Evolutionary conservation across 148 eudicot species (phyloP), one percentile per base, ranked within the genome.

Genomic region (Euryodendron excelsum): DNA sequence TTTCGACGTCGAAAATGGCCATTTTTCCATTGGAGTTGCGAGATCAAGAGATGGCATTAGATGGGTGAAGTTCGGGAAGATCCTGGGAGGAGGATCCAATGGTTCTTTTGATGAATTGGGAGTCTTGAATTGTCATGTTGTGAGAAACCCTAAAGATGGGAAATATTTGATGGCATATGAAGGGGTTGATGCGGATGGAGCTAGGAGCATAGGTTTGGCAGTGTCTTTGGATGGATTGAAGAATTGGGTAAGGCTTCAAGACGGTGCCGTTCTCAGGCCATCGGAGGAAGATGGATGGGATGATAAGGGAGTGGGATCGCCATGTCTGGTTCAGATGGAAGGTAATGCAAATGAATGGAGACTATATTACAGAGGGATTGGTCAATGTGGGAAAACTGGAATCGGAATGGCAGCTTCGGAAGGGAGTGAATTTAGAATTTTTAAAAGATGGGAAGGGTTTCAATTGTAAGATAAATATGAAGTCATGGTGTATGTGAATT

Each of bases 161-260:
- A 84, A 25, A 3, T 88, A 86, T 64, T 45, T 86, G 83, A 88
- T 88, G 91, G 87, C 85, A n/a, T 88, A 86, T 79, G 91, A 88
- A 74, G 87, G 87, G 41, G 78, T 88, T 30, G 81, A 73, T 68
- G 70, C 18, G 45, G 77, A 81, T 63, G 85, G 89, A 7, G 74
- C 30, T 44, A 82, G 87, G 63, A 84, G 91, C n/a, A 78, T 88
- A 6, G 91, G 91, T 12, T 15, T 86, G 56, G 87, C 91, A 12
- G 69, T 76, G 18, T 88, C 91, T 9, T 60, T 73, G 0, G 89
- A 88, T 70, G 91, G 91, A 58, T 76, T 88, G 84, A 83, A 53
- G 82, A 76, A 80, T 52, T 88, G 91, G 91, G 83, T 34, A 52
- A 77, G 80, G 48, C 23, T 86, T n/a, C 73, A 66, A 41, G 75